Evolutionary conservation across 345 rosid species (phyloP).

Genomic region (Gossypium ekmanianum): DNA sequence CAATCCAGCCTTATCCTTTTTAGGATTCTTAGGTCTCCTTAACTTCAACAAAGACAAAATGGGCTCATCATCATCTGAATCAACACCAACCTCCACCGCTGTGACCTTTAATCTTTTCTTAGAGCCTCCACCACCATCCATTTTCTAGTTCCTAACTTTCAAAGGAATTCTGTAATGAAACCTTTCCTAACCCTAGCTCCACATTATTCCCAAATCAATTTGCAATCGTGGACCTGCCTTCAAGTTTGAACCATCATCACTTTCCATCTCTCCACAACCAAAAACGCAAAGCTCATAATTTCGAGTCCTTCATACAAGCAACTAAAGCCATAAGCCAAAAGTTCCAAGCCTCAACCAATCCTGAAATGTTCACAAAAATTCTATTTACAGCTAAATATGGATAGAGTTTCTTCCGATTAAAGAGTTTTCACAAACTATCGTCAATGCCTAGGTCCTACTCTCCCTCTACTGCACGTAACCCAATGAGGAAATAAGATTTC

Average conservation of each 20-base stretch:
- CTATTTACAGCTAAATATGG: background rate
- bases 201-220: slow-evolving; percentile 17
- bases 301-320: slow-evolving; percentile 20
- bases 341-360: slow-evolving; percentile 7
- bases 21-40: slow-evolving; percentile 55
- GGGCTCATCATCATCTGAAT: slow-evolving; percentile 81
- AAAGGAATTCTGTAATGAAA: slow-evolving; percentile 23
- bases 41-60: slow-evolving; percentile 61
- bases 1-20: slow-evolving; percentile 47
- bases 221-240: slow-evolving; percentile 20
- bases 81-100: slow-evolving; percentile 40
- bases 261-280: slow-evolving; percentile 39
- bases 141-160: slow-evolving; percentile 37
- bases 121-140: slow-evolving; percentile 53
- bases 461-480: background rate
- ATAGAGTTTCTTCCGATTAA: slow-evolving; percentile 17
- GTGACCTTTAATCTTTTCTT: slow-evolving; percentile 47
- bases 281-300: slow-evolving; percentile 33
- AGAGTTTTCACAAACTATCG: slow-evolving; percentile 8
- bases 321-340: slow-evolving; percentile 11
- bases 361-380: background rate
- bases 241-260: slow-evolving; percentile 29
- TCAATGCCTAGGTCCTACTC: slow-evolving; percentile 16
- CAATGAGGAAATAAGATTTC: background rate
- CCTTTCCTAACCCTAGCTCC: slow-evolving; percentile 45